phyloP scores from a whole-genome alignment of 2,329 filamentous ascomycete species.

The Verticillium longisporum region DNA sequence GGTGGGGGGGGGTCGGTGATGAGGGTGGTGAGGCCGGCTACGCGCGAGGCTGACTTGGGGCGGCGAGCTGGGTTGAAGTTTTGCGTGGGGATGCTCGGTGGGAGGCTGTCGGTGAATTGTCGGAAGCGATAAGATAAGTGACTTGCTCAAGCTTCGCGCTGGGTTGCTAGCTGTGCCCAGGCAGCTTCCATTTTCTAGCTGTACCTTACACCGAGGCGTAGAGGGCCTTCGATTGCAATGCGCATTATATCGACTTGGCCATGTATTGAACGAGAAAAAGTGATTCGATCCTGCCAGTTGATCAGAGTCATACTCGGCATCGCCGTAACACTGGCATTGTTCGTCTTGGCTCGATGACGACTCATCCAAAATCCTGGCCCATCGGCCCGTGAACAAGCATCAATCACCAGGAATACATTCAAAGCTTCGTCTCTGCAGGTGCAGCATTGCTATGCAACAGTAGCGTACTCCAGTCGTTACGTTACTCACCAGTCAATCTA shows the following conservation, averaged over 20 bases:
- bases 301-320: background rate
- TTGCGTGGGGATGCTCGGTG: background rate
- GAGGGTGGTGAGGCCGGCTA: background rate
- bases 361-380: background rate
- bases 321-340: background rate
- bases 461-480: background rate
- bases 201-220: too few species aligned
- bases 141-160: background rate
- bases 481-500: background rate
- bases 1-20: slow-evolving; percentile 1
- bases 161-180: background rate
- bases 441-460: background rate
- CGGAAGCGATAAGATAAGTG: background rate
- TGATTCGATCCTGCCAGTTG: background rate
- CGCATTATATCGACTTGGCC: background rate
- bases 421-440: background rate
- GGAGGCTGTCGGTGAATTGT: background rate
- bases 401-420: background rate
- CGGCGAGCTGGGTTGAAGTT: background rate
- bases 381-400: background rate
- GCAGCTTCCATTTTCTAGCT: too few species aligned
- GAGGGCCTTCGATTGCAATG: background rate
- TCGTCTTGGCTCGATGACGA: background rate
- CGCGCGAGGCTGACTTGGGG: background rate
- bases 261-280: background rate